Evolutionary conservation across 1,139 yeast species (phyloP).

Genomic region (Yamadazyma sp.): DNA sequence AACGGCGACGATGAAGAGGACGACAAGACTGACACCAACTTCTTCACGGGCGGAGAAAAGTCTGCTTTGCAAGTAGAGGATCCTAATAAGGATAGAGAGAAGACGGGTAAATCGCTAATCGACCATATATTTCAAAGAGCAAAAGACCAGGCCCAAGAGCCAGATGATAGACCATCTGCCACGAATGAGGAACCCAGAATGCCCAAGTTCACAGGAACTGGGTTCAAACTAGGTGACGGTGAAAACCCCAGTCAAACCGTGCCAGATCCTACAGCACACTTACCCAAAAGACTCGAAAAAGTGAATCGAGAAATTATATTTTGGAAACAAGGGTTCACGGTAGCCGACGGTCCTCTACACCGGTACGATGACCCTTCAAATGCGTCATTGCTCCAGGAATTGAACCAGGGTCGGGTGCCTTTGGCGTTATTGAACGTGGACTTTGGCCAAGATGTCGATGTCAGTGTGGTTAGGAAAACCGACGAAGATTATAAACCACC

Average conservation of each 20-base stretch:
- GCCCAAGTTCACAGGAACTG: slow-evolving; percentile 62
- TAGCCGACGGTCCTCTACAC: slow-evolving; percentile 84
- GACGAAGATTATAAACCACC: slow-evolving; percentile 84
- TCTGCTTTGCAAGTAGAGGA: slow-evolving; percentile 93
- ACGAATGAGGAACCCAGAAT: slow-evolving; percentile 11
- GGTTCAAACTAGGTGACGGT: slow-evolving; percentile 76
- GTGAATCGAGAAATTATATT: slow-evolving; percentile 80
- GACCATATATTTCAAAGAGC: slow-evolving; percentile 49
- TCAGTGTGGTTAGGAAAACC: slow-evolving; percentile 73
- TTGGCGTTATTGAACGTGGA: slow-evolving; percentile 75
- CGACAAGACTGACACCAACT: slow-evolving; percentile 66
- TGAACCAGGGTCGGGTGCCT: slow-evolving; percentile 94
- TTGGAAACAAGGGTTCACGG: slow-evolving; percentile 96
- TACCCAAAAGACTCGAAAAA: slow-evolving; percentile 40
- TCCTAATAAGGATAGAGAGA: slow-evolving; percentile 56
- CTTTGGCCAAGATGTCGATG: slow-evolving; percentile 95
- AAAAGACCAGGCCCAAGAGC: slow-evolving; percentile 41
- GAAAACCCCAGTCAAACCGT: slow-evolving; percentile 43
- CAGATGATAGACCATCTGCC: slow-evolving; percentile 46
- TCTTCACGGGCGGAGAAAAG: slow-evolving; percentile 95
- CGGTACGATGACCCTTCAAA: slow-evolving; percentile 91
- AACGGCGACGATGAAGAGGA: slow-evolving; percentile 52
- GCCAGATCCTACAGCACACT: slow-evolving; percentile 29
- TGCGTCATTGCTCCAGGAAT: slow-evolving; percentile 69
- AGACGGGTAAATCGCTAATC: slow-evolving; percentile 46